Evolutionary conservation across 352 stramenopile species (phyloP), one percentile per base, ranked within the genome.

Genomic region (Halophytophthora polymorphica): DNA sequence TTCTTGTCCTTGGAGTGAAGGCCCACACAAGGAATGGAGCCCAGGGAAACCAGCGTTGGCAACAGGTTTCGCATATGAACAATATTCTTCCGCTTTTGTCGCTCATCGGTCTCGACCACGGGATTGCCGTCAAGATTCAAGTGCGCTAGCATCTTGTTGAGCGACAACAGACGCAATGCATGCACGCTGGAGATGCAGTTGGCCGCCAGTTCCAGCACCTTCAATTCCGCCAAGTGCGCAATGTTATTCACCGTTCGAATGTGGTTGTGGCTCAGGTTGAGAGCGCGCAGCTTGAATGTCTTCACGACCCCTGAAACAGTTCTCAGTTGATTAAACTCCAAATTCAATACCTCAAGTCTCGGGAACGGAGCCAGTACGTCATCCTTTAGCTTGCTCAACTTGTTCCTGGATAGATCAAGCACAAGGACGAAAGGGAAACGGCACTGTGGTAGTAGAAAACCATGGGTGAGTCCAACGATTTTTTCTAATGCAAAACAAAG

Each of bases 31-130:
- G 64, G 61, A n/a, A 88, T 71, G 2, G 73, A 88, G 6, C 81
- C 83, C 1, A 93, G 51, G 0, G 72, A 84, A 31, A 61, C 57
- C 14, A 93, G 56, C 19, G 58, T 80, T 36, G 83, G 81, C 14
- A 93, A 53, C 13, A 93, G 66, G 56, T 93, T 93, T 7, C 88
- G 49, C 2, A 93, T 61, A n/a, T 92, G 71, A n/a, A 83, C 74
- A 15, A 82, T 84, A 33, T 86, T 76, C 46, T 84, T 84, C 14
- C 80, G 67, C 4, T 72, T 76, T 44, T 88, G 76, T 7, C 71
- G 69, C 18, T 88, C 77, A 35, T 91, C 74, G 0, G 67, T 83
- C 36, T 77, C 64, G 2, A 92, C 69, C 13, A 93, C 50, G 3
- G 81, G 66, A 38, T 93, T 93, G 5, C 72, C 77, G 22, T 90